Evolutionary conservation across 2,329 filamentous ascomycete species (phyloP).

Genomic region (Tothia fuscella): DNA sequence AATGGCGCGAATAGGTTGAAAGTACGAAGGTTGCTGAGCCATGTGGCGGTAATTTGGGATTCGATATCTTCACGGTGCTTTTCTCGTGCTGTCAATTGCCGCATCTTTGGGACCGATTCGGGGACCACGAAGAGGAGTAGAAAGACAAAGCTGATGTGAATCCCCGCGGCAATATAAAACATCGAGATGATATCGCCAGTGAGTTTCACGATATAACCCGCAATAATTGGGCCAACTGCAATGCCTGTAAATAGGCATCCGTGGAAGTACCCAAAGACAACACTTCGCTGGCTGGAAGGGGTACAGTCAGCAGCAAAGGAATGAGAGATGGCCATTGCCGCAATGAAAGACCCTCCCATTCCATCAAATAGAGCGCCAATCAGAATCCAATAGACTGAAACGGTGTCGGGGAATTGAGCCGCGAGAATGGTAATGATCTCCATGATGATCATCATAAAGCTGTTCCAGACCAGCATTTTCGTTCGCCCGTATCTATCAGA

Average conservation of each 20-base stretch:
- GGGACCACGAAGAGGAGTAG: conserved; percentile 63
- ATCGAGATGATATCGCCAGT: conserved; percentile 66
- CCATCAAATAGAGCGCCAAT: conserved; percentile 70
- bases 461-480: conserved; percentile 58
- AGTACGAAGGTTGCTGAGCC: conserved; percentile 31
- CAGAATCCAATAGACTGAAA: conserved; percentile 70
- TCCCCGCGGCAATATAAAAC: conserved; percentile 68
- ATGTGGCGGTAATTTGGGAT: conserved; percentile 26
- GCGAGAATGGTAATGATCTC: conserved; percentile 72
- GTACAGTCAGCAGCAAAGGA: conserved; percentile 89
- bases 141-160: conserved; percentile 61
- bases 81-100: conserved; percentile 58
- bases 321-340: conserved; percentile 64
- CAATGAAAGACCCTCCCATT: conserved; percentile 76
- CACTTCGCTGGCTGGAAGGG: conserved; percentile 62
- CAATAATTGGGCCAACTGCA: conserved; percentile 70
- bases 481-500: conserved; percentile 81
- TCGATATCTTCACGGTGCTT: conserved; percentile 40
- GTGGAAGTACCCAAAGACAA: conserved; percentile 82
- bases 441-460: conserved; percentile 58
- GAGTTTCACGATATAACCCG: conserved; percentile 65
- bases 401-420: conserved; percentile 57
- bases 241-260: conserved; percentile 79
- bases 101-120: conserved; percentile 61
- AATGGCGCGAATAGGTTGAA: conserved; percentile 66